Evolutionary conservation across 257 asterid species (phyloP), one percentile per base, ranked within the genome.

Genomic region (Parsonsia alboflavescens): DNA sequence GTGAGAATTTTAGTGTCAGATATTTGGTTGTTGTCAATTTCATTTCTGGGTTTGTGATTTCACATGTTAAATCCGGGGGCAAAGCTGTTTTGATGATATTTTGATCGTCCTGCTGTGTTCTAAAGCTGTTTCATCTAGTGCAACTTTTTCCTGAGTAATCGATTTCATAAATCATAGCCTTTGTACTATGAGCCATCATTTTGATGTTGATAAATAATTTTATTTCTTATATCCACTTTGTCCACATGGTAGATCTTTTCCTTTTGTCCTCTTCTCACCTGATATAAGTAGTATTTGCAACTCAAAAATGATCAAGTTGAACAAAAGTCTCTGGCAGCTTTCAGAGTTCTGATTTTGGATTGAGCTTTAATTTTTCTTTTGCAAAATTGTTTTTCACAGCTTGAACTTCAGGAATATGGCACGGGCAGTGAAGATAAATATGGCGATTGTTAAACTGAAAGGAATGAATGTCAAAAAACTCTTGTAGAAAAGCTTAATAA

Each of bases 321-420:
- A 10, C 36, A 26, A 16, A 12, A 59, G 66, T 28, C 7, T 26
- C 42, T 59, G 19, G 45, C 12, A 54, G 30, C 68, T 33, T 8
- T 62, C 45, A 30, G 22, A 36, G 68, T 62, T 50, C 19, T 16
- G 68, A 12, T 57, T 5, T 48, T 46, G n/a, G n/a, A 17, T 41
- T 67, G 42, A 24, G 71, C 56, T 80, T 42, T 41, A 13, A 41
- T 57, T 42, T 46, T 9, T 62, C 85, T 85, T 56, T 75, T 67
- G 2, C 52, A 19, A n/a, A 59, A 36, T 76, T 69, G 49, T 68
- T 61, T 53, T 26, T 46, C 80, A 77, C 87, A 94, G 99, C 96
- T 90, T 75, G 91, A 90, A 82, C 89, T 85, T 86, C 81, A 92
- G 44, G 97, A 94, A 84, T 94, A 94, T 80, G 93, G 89, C 44